These are phyloP conservation scores for Erucastrum elatum DNA, from an alignment of 345 rosid genomes.

Conservation along the genomic window DNA sequence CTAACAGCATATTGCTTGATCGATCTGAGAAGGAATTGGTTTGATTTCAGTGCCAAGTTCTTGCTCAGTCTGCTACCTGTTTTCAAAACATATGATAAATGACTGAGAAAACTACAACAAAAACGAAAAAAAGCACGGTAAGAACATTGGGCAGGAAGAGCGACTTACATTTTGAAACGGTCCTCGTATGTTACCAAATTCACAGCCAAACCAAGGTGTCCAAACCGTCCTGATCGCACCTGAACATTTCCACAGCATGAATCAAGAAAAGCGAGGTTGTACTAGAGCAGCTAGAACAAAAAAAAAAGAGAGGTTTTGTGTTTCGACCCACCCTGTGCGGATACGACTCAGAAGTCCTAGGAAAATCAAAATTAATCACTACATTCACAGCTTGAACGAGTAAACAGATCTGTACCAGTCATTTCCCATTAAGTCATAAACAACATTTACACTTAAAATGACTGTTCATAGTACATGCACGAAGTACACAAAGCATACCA, in stretches of 20 bases:
- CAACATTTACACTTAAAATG: too few relatives aligned
- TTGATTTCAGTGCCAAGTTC: slow-evolving; percentile 98
- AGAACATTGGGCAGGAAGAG: not conserved
- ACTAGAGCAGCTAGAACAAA: not conserved
- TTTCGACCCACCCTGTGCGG: slow-evolving; percentile 79
- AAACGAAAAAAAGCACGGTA: not conserved
- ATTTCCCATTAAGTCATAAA: slow-evolving; percentile 15
- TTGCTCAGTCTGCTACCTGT: slow-evolving; percentile 99
- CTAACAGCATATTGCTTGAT: slow-evolving; percentile 91
- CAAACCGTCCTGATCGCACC: slow-evolving; percentile 98
- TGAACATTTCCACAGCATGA: slow-evolving; percentile 28
- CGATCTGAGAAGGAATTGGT: slow-evolving; percentile 96
- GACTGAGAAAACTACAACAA: not conserved
- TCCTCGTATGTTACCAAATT: slow-evolving; percentile 97
- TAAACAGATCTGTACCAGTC: slow-evolving; percentile 72
- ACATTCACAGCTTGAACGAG: slow-evolving; percentile 99
- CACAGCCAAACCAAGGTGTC: slow-evolving; percentile 98
- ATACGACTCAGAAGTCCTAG: slow-evolving; percentile 94
- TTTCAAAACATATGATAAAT: not conserved
- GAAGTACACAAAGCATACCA: slow-evolving; percentile 50
- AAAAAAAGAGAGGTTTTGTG: not conserved
- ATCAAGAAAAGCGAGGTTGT: not conserved
- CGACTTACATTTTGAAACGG: slow-evolving; percentile 81
- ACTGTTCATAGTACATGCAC: not conserved
- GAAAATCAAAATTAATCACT: slow-evolving; percentile 95